Base-by-base conservation (phyloP, 495 filamentous ascomycete genomes). In the Elasticomyces elasticus region DNA sequence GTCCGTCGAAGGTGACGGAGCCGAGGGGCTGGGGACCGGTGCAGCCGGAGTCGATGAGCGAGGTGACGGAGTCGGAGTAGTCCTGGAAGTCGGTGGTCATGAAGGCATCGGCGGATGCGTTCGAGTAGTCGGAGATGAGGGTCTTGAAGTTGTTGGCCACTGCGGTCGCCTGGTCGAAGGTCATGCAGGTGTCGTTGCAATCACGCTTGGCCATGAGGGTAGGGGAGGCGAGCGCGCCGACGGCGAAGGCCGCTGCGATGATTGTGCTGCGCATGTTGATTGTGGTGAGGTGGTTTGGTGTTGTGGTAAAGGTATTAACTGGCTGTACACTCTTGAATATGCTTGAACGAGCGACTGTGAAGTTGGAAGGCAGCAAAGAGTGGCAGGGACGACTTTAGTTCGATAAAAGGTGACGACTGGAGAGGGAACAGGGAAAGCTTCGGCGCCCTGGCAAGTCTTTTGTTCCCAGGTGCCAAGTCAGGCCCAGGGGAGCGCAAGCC, bases 261-360 rank as follows among this genome's bases (percentile, higher is more conserved):
- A 79, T 64, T 25, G 84, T 80, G 50, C 73, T 79, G 67, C 79
- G 85, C 87, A 94, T 91, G 33, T 54, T 48, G 52, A 47, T n/a
- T n/a, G n/a, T 40, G 35, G 17, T 30, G 11, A 20, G 5, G 24
- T 31, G 27, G 24, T 10, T 17, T 3, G 23, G 26, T 37, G 28
- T 9, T 37, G 33, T 5, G 30, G 17, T 37, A 25, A 17, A 51
- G 20, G 48, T 22, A 26, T 37, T 28, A 26, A 26, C 12, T 19
- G 48, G 48, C 2, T 51, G 26, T 20, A 38, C 33, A 33, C 30
- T 20, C 15, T 40, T 37, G 28, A 3, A 51, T 26, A 11, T 2
- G 1, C n/a, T 37, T 40, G 30, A 40, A 51, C 28, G 31, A 40
- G n/a, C 37, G 48, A 22, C n/a, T 31, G 48, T 37, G 24, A 45